Percentiles rank a stretch among this genome's conserved stretches.
These are phyloP conservation scores for Hygrophorus russula DNA, from an alignment of 768 basidiomycete genomes.

Conservation along the genomic window DNA sequence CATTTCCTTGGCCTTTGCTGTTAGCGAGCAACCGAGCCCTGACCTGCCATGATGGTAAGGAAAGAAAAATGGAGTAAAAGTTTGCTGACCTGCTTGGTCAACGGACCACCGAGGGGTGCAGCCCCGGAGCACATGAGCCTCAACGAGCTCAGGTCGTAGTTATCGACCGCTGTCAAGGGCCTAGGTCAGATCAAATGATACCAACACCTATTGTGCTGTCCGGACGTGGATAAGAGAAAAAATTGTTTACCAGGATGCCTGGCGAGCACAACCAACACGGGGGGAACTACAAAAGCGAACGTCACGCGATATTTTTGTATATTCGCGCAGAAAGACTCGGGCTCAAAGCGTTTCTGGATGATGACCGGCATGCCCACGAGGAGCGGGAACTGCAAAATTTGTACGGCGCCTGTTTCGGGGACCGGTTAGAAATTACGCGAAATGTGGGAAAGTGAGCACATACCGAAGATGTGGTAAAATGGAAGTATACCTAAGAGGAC, in stretches of 20 bases:
- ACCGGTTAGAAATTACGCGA: not conserved
- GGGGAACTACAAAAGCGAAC: constrained; percentile 56
- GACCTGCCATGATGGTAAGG: constrained; percentile 17
- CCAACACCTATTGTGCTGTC: too few relatives aligned
- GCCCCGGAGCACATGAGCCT: constrained; percentile 59
- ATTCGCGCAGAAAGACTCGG: constrained; percentile 48
- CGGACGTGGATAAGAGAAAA: too few relatives aligned
- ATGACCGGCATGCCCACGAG: constrained; percentile 37
- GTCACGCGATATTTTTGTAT: constrained; percentile 60
- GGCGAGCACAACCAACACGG: constrained; percentile 68
- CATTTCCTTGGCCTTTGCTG: constrained; percentile 27
- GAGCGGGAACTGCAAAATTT: constrained; percentile 52
- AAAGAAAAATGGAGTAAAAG: constrained; percentile 9
- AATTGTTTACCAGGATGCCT: constrained; percentile 48
- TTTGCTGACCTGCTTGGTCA: constrained; percentile 36
- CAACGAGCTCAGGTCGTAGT: constrained; percentile 58
- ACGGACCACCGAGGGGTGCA: constrained; percentile 62
- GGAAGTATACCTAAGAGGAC: constrained; percentile 56
- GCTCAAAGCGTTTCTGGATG: constrained; percentile 63
- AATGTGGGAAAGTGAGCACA: not conserved
- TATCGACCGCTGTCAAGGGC: constrained; percentile 37
- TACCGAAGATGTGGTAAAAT: constrained; percentile 36
- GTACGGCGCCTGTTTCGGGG: constrained; percentile 36
- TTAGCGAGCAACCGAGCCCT: constrained; percentile 22
- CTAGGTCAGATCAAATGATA: not conserved